These are phyloP conservation scores for Calonectria leucothoes DNA, from an alignment of 2,329 filamentous ascomycete species.

Conservation along the genomic window DNA sequence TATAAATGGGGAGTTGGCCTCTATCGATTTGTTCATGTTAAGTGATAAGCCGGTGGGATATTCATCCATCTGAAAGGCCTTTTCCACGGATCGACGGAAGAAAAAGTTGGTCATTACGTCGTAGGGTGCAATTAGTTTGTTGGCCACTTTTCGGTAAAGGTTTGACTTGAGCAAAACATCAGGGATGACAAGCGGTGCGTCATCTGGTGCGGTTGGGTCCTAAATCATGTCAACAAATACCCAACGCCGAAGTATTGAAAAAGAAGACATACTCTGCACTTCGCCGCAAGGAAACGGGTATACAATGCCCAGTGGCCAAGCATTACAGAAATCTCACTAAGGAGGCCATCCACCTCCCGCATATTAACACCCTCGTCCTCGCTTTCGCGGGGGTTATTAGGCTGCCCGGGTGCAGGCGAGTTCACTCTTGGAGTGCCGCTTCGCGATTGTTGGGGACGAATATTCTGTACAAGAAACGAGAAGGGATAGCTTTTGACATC, in stretches of 20 bases:
- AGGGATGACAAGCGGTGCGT: constrained; percentile 73
- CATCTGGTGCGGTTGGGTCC: constrained; percentile 63
- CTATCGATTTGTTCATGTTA: constrained; percentile 76
- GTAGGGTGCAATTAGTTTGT: constrained; percentile 82
- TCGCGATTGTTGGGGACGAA: constrained; percentile 77
- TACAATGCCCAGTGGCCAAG: constrained; percentile 94
- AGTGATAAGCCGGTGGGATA: constrained; percentile 83
- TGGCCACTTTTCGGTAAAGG: constrained; percentile 80
- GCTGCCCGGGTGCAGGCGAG: constrained; percentile 76
- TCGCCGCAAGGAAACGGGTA: constrained; percentile 86
- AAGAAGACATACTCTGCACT: constrained; percentile 75
- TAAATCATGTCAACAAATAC: constrained; percentile 46
- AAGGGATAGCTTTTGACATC: constrained; percentile 99
- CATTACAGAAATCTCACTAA: constrained; percentile 93
- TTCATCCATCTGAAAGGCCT: constrained; percentile 97
- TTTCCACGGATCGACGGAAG: constrained; percentile 95
- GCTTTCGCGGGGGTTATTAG: constrained; percentile 67
- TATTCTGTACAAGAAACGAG: constrained; percentile 96
- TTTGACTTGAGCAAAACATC: constrained; percentile 82
- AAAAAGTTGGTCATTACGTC: constrained; percentile 96
- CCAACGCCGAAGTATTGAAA: not conserved
- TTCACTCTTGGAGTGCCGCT: constrained; percentile 74
- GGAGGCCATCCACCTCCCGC: constrained; percentile 90
- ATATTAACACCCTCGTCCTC: constrained; percentile 96
- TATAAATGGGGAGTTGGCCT: constrained; percentile 87